Conservation (phyloP, 73 alveolate genomes). For the Paramecium biaurelia region DNA sequence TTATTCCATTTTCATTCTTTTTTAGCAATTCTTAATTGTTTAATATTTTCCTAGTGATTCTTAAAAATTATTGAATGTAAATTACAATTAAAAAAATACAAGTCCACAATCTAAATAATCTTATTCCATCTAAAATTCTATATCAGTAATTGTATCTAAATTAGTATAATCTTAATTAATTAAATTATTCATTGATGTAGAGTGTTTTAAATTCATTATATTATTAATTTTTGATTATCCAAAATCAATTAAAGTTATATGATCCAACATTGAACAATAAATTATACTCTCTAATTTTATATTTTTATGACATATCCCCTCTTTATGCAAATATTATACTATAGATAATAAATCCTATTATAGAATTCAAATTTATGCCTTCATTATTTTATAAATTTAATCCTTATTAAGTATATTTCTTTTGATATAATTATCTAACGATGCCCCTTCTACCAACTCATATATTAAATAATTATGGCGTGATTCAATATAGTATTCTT, state of each 20-base stretch:
- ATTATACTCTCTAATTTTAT: not conserved
- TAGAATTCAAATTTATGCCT: not conserved
- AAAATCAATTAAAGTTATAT: not conserved
- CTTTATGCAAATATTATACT: not conserved
- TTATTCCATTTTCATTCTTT: not conserved
- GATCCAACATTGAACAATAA: not conserved
- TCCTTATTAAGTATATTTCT: not conserved
- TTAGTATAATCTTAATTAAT: not conserved
- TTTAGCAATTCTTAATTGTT: not conserved
- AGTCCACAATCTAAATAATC: not conserved
- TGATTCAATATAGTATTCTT: not conserved
- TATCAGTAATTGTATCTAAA: not conserved
- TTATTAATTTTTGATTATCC: not conserved
- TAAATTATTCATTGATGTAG: not conserved
- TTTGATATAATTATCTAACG: not conserved
- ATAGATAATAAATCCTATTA: not conserved
- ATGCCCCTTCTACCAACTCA: not conserved
- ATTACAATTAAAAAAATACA: not conserved
- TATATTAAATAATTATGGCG: not conserved
- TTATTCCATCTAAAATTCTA: not conserved
- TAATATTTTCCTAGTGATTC: not conserved
- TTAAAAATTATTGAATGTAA: not conserved
- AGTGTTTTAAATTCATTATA: not conserved
- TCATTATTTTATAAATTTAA: not conserved
- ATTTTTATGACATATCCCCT: not conserved